These are phyloP conservation scores for Fusarium solani-melongenae DNA, from an alignment of 2,329 filamentous ascomycete genomes.

Conservation along the genomic window DNA sequence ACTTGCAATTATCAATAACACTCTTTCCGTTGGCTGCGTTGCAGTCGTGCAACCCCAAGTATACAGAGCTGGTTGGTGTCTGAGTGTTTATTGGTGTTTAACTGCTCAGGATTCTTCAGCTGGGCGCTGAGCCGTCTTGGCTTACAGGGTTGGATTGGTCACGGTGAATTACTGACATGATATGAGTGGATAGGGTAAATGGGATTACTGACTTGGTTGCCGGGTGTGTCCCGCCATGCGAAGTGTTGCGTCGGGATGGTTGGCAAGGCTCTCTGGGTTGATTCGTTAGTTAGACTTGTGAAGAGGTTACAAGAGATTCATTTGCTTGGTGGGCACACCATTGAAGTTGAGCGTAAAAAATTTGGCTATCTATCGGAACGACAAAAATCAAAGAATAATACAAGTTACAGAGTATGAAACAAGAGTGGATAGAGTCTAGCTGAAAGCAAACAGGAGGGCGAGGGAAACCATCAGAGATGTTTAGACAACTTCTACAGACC, in stretches of 20 bases:
- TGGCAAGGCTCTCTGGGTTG: neutral
- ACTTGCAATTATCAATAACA: neutral
- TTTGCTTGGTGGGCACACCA: neutral
- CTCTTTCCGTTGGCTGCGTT: neutral
- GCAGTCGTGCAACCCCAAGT: neutral
- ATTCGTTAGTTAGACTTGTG: accelerated
- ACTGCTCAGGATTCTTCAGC: neutral
- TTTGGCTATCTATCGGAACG: too few relatives aligned
- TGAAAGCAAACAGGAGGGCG: too few relatives aligned
- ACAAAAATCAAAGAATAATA: too few relatives aligned
- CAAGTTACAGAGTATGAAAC: neutral
- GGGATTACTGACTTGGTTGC: neutral
- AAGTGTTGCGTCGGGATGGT: neutral
- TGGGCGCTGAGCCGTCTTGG: neutral
- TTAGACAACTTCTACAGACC: neutral
- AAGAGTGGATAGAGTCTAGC: neutral
- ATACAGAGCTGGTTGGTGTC: neutral
- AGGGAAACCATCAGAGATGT: neutral
- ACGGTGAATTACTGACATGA: neutral
- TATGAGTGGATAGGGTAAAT: neutral
- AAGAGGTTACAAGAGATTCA: neutral
- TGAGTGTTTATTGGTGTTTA: neutral
- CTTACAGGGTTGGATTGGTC: neutral
- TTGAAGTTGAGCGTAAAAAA: neutral
- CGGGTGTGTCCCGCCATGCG: neutral